Evolutionary conservation across 2,329 filamentous ascomycete genomes (phyloP), one percentile per base, ranked within the genome.

Genomic region (Annulohypoxylon truncatum): DNA sequence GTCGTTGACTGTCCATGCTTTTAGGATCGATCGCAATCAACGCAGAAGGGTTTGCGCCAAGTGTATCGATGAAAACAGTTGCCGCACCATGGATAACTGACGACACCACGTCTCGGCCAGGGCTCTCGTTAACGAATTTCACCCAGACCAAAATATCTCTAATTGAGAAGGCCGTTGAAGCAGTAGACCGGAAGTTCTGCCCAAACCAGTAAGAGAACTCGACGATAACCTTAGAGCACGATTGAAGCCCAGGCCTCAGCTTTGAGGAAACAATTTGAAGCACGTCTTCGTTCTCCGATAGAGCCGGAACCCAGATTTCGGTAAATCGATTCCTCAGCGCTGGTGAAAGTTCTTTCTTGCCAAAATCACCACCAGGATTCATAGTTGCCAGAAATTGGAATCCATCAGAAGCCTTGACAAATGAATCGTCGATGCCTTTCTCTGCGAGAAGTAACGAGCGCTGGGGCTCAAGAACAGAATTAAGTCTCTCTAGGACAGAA

Each of bases 301-400:
- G 82, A 0, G 94, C 87, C 1, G 96, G 94, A 0, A 98, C 96
- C 96, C 96, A 99, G 7, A 99, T 97, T 79, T 99, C 96, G 0
- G 96, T 99, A 77, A 99, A 97, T 65, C 96, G 92, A 77, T 99
- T 99, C 47, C 96, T 88, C 64, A 99, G 82, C 12, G 96, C 96
- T 2, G 96, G 96, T 0, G 96, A 99, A 10, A 99, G 85, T 78
- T 99, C 96, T 72, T 95, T 93, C 81, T 99, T 99, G 70, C 96
- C 96, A 77, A 98, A 99, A 76, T 99, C 96, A 47, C 96, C 96
- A 53, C 96, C 96, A 7, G 96, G 96, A 72, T 99, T 99, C 96
- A 99, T 99, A 0, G 96, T 99, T 2, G 96, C 95, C 64, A 99
- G 88, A 79, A 99, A 97, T 74, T 99, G 94, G 79, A 98, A 99